Evolutionary conservation across 2,329 filamentous ascomycete genomes (phyloP).

Genomic region (Alternaria hordeiaustralica): DNA sequence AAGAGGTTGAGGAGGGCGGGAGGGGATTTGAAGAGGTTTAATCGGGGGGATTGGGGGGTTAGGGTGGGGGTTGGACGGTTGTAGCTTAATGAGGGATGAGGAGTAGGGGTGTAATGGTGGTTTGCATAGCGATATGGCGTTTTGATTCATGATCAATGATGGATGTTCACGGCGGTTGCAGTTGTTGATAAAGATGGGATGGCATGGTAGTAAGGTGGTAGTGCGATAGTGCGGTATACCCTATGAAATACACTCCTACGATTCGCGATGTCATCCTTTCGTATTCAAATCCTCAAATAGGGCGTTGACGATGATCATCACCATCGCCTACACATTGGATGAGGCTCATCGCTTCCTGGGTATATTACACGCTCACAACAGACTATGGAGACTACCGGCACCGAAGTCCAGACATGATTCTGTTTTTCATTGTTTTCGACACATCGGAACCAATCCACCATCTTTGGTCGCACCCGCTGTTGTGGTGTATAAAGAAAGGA

Average conservation of each 20-base stretch:
- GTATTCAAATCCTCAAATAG: no score
- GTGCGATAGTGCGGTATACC: background rate
- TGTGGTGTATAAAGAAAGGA: background rate
- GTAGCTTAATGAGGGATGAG: no score
- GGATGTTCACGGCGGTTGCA: background rate
- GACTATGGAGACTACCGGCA: no score
- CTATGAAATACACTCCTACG: background rate
- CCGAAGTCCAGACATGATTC: background rate
- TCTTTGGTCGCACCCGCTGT: accelerated
- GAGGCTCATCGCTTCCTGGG: no score
- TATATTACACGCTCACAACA: no score
- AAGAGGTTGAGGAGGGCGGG: constrained; percentile 44
- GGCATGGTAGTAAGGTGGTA: background rate
- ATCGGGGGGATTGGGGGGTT: constrained; percentile 46
- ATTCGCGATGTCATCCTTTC: background rate
- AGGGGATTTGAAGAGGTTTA: constrained; percentile 43
- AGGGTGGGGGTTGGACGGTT: constrained; percentile 43
- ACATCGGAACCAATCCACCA: no score
- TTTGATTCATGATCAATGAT: background rate
- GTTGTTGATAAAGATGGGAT: background rate
- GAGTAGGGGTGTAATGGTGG: no score
- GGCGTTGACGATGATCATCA: no score
- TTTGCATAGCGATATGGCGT: background rate
- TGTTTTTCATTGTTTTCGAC: no score
- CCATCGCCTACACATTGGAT: no score